phyloP scores from a whole-genome alignment of 23 red algal species.

The Gracilaria caudata region DNA sequence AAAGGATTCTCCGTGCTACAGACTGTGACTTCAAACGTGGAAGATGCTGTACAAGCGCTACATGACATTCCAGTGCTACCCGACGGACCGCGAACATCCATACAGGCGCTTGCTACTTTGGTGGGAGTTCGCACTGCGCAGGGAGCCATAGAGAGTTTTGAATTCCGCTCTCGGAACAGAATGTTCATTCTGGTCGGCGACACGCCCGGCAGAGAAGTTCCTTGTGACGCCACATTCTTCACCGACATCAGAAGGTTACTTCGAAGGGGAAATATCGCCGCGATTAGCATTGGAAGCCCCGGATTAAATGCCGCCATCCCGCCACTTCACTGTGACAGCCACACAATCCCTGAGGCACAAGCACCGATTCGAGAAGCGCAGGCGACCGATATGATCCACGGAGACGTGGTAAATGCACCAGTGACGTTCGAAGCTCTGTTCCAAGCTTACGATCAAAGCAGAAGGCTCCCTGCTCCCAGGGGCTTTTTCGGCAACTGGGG shows the following conservation, averaged over 20 bases:
- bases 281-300: background rate
- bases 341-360: background rate
- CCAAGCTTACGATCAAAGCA: background rate
- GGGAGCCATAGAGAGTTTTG: background rate
- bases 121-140: background rate
- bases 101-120: background rate
- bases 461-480: background rate
- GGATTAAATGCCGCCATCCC: background rate
- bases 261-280: background rate
- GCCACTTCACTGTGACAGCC: background rate
- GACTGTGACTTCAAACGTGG: background rate
- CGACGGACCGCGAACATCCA: background rate
- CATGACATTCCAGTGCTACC: background rate
- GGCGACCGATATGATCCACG: background rate
- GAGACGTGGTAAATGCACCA: background rate
- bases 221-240: background rate
- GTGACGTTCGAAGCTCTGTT: background rate
- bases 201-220: constrained; percentile 2
- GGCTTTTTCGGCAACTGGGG: background rate
- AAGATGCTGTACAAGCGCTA: background rate
- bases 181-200: background rate
- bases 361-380: background rate
- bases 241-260: background rate
- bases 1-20: background rate
- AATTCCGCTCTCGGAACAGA: background rate